phyloP scores from a whole-genome alignment of 768 basidiomycete species.

The Amanita rimosa region DNA sequence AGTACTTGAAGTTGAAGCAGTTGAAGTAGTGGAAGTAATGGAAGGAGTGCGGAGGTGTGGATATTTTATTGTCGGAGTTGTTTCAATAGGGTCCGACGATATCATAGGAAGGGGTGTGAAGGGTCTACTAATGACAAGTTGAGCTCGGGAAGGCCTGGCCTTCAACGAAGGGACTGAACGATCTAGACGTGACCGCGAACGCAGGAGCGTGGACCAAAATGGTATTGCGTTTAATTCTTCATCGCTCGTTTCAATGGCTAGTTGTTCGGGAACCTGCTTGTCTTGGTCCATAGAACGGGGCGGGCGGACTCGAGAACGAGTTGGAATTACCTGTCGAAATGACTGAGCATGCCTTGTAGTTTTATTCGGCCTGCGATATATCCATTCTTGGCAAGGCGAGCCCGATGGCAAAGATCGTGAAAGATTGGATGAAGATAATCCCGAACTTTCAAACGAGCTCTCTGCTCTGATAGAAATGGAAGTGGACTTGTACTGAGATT shows the following conservation, averaged over 20 bases:
- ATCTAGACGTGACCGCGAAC: conserved; percentile 22
- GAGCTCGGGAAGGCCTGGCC: conserved; percentile 21
- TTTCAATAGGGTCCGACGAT: conserved; percentile 6
- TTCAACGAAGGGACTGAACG: conserved; percentile 22
- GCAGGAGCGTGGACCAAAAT: conserved; percentile 27
- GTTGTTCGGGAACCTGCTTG: background rate
- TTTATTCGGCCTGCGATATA: conserved; percentile 32
- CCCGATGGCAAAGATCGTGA: conserved; percentile 1
- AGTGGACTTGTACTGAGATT: background rate
- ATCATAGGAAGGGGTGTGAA: conserved; percentile 6
- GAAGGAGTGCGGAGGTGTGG: conserved; percentile 15
- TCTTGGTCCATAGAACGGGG: background rate
- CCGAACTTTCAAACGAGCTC: background rate
- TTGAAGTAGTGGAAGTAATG: conserved; percentile 18
- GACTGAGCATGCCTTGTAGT: conserved; percentile 14
- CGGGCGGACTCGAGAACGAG: background rate
- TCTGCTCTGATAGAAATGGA: background rate
- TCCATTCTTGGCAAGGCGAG: conserved; percentile 30
- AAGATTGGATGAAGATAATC: conserved; percentile 10
- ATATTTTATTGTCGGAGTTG: conserved; percentile 11
- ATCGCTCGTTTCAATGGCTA: background rate
- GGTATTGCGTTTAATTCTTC: conserved; percentile 6
- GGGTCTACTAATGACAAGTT: conserved; percentile 13
- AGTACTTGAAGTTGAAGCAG: conserved; percentile 15
- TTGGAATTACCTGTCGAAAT: conserved; percentile 13